These are phyloP conservation scores for Glebionis coronaria DNA, from an alignment of 129 eudicot species.

Conservation along the genomic window DNA sequence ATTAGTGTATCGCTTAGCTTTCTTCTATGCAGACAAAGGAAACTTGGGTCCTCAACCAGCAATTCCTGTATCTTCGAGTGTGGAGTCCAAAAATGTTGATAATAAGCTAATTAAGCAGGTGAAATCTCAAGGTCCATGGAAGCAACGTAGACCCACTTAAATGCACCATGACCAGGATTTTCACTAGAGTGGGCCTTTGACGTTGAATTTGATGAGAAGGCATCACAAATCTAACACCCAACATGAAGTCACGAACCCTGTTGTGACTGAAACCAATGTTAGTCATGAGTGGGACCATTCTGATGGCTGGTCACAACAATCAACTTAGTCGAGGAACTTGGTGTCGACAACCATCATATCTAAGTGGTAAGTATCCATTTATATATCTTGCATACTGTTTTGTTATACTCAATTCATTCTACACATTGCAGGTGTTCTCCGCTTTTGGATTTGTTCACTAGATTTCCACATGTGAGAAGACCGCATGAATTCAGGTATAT, in stretches of 20 bases:
- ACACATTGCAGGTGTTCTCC: too few relatives aligned
- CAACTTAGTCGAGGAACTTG: too few relatives aligned
- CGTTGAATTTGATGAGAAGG: slow-evolving; percentile 30
- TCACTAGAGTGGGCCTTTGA: slow-evolving; percentile 31
- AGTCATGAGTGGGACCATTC: slow-evolving; percentile 35
- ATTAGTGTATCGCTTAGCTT: too few relatives aligned
- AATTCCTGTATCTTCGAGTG: slow-evolving; percentile 25
- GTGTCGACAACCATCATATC: too few relatives aligned
- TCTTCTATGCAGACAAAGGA: too few relatives aligned
- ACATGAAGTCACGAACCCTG: slow-evolving; percentile 27
- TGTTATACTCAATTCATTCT: too few relatives aligned
- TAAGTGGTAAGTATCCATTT: too few relatives aligned
- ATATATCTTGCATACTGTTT: too few relatives aligned
- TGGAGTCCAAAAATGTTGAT: slow-evolving; percentile 43
- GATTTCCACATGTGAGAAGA: too few relatives aligned
- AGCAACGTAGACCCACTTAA: slow-evolving; percentile 49
- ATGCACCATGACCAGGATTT: slow-evolving; percentile 35
- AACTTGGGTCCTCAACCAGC: too few relatives aligned
- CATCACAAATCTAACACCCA: slow-evolving; percentile 29
- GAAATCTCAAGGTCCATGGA: slow-evolving; percentile 61
- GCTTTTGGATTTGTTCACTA: too few relatives aligned
- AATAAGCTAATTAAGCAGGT: slow-evolving; percentile 38
- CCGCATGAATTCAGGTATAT: too few relatives aligned
- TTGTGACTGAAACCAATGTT: slow-evolving; percentile 25
- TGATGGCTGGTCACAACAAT: slow-evolving; percentile 63